Conservation (phyloP, 768 basidiomycete species). For the Botryobasidium botryosum region DNA sequence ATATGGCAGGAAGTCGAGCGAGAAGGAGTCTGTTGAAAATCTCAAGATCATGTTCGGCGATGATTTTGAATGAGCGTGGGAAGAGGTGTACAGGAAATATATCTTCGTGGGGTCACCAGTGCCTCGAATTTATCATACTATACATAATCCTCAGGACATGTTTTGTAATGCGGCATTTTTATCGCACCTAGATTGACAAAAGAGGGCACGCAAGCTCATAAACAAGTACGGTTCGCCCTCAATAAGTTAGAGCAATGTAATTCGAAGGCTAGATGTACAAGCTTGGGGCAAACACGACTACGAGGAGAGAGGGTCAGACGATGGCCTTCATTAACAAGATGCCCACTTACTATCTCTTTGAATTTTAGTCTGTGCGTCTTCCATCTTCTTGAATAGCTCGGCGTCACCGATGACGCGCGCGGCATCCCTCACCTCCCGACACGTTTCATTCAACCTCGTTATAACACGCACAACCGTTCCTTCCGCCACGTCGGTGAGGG, state of each 20-base stretch:
- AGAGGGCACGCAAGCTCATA: too few species aligned
- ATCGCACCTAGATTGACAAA: too few species aligned
- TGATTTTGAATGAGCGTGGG: too few species aligned
- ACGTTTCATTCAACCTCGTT: slow-evolving; percentile 90
- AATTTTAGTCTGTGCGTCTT: slow-evolving; percentile 82
- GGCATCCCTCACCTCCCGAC: slow-evolving; percentile 90
- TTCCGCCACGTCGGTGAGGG: slow-evolving; percentile 85
- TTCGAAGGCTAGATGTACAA: slow-evolving; percentile 54
- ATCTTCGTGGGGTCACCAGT: too few species aligned
- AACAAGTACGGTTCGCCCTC: too few species aligned
- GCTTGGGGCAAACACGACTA: slow-evolving; percentile 78
- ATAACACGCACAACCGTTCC: slow-evolving; percentile 95
- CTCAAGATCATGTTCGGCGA: slow-evolving; percentile 65
- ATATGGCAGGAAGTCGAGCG: slow-evolving; percentile 31
- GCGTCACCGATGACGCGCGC: slow-evolving; percentile 95
- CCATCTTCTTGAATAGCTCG: slow-evolving; percentile 95
- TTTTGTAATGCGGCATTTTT: too few species aligned
- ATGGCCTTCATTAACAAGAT: neutral
- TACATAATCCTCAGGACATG: too few species aligned
- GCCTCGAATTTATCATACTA: too few species aligned
- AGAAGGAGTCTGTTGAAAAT: slow-evolving; percentile 50
- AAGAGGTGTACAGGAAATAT: too few species aligned
- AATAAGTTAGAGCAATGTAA: too few species aligned
- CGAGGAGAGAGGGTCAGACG: neutral
- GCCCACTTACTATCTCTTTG: slow-evolving; percentile 78